A percentile compares a stretch with the other conserved stretches of the same genome.
These are phyloP conservation scores for Kurtzmaniella fragi DNA, from an alignment of 805 yeast genomes.

Conservation along the genomic window DNA sequence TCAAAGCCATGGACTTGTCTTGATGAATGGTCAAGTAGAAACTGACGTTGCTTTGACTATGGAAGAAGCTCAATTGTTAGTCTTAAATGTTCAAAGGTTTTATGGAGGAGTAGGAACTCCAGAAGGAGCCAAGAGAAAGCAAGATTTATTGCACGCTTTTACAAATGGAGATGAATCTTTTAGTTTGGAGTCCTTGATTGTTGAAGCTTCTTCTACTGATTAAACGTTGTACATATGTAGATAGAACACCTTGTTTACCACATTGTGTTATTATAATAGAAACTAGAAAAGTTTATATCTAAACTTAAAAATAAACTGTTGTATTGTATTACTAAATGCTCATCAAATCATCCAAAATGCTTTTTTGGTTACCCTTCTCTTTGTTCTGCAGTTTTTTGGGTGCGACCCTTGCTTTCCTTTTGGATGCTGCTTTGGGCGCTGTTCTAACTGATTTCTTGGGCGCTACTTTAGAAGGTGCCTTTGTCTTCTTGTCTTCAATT, in stretches of 20 bases:
- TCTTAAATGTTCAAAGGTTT: conserved; percentile 74
- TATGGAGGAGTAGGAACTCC: conserved; percentile 60
- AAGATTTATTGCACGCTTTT: conserved; percentile 59
- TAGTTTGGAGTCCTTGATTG: conserved; percentile 59
- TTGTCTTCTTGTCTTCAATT: conserved; percentile 11
- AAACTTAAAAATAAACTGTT: too few relatives aligned
- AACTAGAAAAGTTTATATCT: too few relatives aligned
- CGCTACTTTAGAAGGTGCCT: conserved; percentile 12
- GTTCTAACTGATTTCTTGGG: background rate
- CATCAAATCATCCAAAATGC: too few relatives aligned
- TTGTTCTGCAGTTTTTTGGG: background rate
- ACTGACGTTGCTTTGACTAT: conserved; percentile 59
- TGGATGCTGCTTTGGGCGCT: background rate
- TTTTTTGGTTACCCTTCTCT: too few relatives aligned
- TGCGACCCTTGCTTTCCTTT: background rate
- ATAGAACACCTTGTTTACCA: conserved; percentile 9
- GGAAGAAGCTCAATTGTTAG: conserved; percentile 73
- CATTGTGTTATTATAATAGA: conserved; percentile 2
- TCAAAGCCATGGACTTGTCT: conserved; percentile 53
- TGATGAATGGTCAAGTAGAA: conserved; percentile 87
- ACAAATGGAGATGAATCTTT: conserved; percentile 66
- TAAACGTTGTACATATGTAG: conserved; percentile 5
- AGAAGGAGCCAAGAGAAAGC: conserved; percentile 41
- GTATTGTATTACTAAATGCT: too few relatives aligned
- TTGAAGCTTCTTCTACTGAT: conserved; percentile 72